A percentile compares a stretch with the other conserved stretches of the same genome.
phyloP scores from a whole-genome alignment of 2,329 filamentous ascomycete genomes.

The Botryotinia globosa region DNA sequence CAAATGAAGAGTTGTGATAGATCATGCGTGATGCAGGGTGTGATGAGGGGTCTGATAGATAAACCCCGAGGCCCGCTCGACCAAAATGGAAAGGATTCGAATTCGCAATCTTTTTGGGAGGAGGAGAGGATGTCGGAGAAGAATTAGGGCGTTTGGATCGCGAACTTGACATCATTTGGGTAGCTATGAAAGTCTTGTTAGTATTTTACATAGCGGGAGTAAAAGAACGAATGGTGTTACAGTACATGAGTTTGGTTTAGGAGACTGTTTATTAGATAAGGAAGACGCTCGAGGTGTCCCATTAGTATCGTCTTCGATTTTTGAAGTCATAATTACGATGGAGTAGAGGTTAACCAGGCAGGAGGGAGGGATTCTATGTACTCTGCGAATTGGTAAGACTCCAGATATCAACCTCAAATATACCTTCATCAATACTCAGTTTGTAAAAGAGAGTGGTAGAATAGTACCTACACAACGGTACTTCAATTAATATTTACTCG shows the following conservation, averaged over 20 bases:
- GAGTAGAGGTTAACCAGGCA: neutral
- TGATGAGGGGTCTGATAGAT: slow-evolving; percentile 61
- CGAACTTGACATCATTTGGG: slow-evolving; percentile 48
- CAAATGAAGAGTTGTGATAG: slow-evolving; percentile 65
- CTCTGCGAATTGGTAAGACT: neutral
- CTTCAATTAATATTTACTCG: neutral
- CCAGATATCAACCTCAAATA: neutral
- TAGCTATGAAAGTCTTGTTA: slow-evolving; percentile 41
- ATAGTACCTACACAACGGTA: neutral
- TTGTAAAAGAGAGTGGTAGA: neutral
- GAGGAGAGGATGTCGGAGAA: neutral
- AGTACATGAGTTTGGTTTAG: slow-evolving; percentile 45
- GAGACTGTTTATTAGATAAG: slow-evolving; percentile 26
- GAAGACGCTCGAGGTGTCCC: slow-evolving; percentile 37
- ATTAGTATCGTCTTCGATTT: slow-evolving; percentile 44
- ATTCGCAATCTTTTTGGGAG: slow-evolving; percentile 22
- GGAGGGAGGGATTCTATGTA: too few relatives aligned
- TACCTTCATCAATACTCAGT: neutral
- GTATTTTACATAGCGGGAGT: neutral
- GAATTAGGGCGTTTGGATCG: slow-evolving; percentile 5
- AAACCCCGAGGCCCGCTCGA: slow-evolving; percentile 62
- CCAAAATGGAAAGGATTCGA: slow-evolving; percentile 40
- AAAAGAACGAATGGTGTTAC: slow-evolving; percentile 7
- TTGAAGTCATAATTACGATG: slow-evolving; percentile 21
- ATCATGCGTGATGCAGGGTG: slow-evolving; percentile 60